Base-by-base conservation (phyloP, 1,284 basidiomycete genomes). In the Cerrena zonata region DNA sequence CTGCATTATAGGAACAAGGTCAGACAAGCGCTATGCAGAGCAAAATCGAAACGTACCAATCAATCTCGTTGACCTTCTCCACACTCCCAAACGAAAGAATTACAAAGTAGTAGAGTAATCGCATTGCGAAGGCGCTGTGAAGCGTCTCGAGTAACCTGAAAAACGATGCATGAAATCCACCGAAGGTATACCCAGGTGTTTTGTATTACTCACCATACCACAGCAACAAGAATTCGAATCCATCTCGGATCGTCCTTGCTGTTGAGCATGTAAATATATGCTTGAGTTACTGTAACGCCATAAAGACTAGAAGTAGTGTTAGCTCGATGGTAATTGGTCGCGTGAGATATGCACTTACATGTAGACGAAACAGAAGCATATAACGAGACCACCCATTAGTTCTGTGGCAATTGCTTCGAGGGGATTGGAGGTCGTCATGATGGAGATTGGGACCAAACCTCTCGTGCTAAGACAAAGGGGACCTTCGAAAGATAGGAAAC, bases 361-460 rank as follows among this genome's bases (percentile, higher is more conserved):
- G 41, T 22, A 42, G 19, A 42, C 23, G 41, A 42, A 42, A 22
- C 41, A 42, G 41, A 42, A 42, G 5, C 19, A 42, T 22, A 45
- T 45, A 27, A 45, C 44, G 10, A 30, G 25, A 30, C 44, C 44
- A 21, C 44, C 44, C 24, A 45, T 22, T n/a, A 45, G 44, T 45
- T 25, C 44, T n/a, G 12, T 21, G 19, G 26, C 44, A 4, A 25
- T 45, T n/a, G 44, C 12, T 25, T 26, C 44, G 11, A 25, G 24
- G 3, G n/a, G n/a, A n/a, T n/a, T n/a, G n/a, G 24, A 22, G 18
- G 41, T 5, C 7, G 30, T 15, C 30, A 34, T 34, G 30, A 15
- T 34, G 15, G 15, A 34, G 30, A 15, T 7, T 34, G 30, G 7
- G 30, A 34, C 15, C 7, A 34, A 34, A 34, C 7, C 30, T 34